A percentile compares a stretch with the other conserved stretches of the same genome.
These are phyloP conservation scores for Cyberlindnera saturnus DNA, from an alignment of 805 yeast species.

Conservation along the genomic window DNA sequence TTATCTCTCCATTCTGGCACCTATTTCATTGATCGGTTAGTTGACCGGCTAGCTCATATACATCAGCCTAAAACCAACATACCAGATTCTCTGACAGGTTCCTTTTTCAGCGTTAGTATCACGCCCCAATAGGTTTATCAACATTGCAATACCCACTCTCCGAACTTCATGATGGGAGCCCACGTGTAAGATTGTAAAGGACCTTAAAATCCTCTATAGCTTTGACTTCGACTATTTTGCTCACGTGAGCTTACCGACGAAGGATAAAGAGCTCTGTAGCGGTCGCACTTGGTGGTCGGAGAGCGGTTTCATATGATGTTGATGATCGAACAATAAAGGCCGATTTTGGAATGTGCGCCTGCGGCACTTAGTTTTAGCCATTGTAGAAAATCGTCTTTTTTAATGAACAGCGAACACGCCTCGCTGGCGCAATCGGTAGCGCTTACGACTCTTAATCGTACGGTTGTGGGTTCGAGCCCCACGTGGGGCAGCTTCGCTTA, in stretches of 20 bases:
- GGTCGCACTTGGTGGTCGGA: too few species aligned
- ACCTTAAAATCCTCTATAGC: too few species aligned
- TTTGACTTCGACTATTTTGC: too few species aligned
- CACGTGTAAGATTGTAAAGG: too few species aligned
- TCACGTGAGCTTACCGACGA: too few species aligned
- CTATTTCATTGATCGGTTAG: not conserved
- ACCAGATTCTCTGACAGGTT: constrained; percentile 23
- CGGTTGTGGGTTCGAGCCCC: constrained; percentile 33
- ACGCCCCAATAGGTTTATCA: not conserved
- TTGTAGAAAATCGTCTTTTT: too few species aligned
- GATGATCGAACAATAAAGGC: too few species aligned
- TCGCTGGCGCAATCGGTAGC: constrained; percentile 32
- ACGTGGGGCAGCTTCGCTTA: constrained; percentile 23
- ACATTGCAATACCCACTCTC: constrained; percentile 7
- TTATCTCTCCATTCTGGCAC: constrained; percentile 84
- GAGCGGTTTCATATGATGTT: too few species aligned
- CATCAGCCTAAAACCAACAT: not conserved
- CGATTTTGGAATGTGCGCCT: too few species aligned
- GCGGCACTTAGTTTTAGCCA: too few species aligned
- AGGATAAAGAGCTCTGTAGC: too few species aligned
- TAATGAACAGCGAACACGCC: constrained; percentile 12
- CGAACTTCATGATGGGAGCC: constrained; percentile 14
- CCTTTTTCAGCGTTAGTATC: constrained; percentile 1
- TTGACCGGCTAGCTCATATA: not conserved
- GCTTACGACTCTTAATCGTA: constrained; percentile 30